phyloP scores from a whole-genome alignment of 768 basidiomycete species.

The Tylopilus cervinicoccineus region DNA sequence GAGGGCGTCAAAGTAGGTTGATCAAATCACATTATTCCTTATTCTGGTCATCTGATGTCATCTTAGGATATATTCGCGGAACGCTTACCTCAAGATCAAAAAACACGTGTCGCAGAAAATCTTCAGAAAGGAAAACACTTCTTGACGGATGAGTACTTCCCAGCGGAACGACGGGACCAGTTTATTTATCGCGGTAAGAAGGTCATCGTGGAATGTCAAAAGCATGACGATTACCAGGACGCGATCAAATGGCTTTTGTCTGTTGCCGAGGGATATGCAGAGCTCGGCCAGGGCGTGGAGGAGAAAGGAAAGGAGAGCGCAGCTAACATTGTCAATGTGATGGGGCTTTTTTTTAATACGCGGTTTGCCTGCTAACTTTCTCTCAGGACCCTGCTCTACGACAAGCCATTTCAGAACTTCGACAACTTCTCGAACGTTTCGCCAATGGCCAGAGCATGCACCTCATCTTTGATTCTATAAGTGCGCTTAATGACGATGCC shows the following conservation, averaged over 20 bases:
- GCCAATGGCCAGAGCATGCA: slow-evolving; percentile 71
- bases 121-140: slow-evolving; percentile 61
- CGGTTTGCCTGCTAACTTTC: slow-evolving; percentile 11
- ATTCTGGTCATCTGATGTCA: slow-evolving; percentile 1
- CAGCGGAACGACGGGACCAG: slow-evolving; percentile 84
- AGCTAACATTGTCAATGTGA: slow-evolving; percentile 13
- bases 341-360: neutral
- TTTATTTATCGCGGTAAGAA: slow-evolving; percentile 95
- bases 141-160: slow-evolving; percentile 82
- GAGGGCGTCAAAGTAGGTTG: slow-evolving; percentile 29
- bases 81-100: slow-evolving; percentile 66
- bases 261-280: slow-evolving; percentile 58
- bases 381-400: slow-evolving; percentile 53
- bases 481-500: slow-evolving; percentile 71
- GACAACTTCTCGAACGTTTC: slow-evolving; percentile 86
- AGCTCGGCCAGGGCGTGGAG: slow-evolving; percentile 42
- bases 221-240: slow-evolving; percentile 86
- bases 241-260: slow-evolving; percentile 70
- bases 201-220: slow-evolving; percentile 89
- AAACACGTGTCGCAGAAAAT: slow-evolving; percentile 50
- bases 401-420: slow-evolving; percentile 57
- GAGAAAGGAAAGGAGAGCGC: slow-evolving; percentile 30
- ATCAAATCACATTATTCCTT: neutral
- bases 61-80: slow-evolving; percentile 43
- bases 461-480: slow-evolving; percentile 63